phyloP scores from a whole-genome alignment of 1,284 basidiomycete genomes.

The Thecaphora thlaspeos region DNA sequence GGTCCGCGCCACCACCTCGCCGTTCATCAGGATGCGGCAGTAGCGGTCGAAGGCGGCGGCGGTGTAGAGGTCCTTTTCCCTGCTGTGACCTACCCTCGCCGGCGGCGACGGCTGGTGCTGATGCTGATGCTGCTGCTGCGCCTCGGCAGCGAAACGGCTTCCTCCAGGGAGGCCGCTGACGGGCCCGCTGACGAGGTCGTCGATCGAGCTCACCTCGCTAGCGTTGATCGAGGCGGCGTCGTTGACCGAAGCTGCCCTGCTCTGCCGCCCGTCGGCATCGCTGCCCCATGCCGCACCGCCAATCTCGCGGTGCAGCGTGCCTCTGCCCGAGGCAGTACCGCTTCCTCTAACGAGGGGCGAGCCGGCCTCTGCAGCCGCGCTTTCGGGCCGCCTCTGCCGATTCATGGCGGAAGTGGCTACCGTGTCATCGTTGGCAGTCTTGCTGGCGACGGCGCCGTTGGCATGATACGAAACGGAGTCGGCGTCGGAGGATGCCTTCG shows the following conservation, averaged over 20 bases:
- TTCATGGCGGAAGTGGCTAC: too few species aligned
- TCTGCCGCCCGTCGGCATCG: slow-evolving; percentile 6
- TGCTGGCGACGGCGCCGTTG: too few species aligned
- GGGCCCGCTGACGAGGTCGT: slow-evolving; percentile 12
- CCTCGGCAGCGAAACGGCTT: slow-evolving; percentile 7
- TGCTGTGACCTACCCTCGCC: not conserved
- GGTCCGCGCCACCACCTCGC: slow-evolving; percentile 39
- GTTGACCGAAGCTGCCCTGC: not conserved
- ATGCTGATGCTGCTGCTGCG: too few species aligned
- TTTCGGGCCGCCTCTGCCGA: too few species aligned
- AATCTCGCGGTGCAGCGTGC: too few species aligned
- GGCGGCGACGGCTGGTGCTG: not conserved
- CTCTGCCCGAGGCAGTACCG: too few species aligned
- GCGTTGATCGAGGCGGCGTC: slow-evolving; percentile 1
- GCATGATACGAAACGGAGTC: too few species aligned
- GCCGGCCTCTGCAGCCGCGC: too few species aligned
- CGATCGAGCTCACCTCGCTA: slow-evolving; percentile 13
- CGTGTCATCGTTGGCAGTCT: too few species aligned
- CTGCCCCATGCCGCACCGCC: not conserved
- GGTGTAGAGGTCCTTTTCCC: slow-evolving; percentile 23
- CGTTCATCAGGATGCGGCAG: slow-evolving; percentile 39
- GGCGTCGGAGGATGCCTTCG: too few species aligned
- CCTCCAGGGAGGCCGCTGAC: slow-evolving; percentile 21
- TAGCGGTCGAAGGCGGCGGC: slow-evolving; percentile 34
- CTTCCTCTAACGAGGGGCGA: too few species aligned